Percentiles rank a stretch among this genome's conserved stretches.
Evolutionary conservation across 1,284 basidiomycete species (phyloP).

Genomic region (Phellinidium pouzarii): DNA sequence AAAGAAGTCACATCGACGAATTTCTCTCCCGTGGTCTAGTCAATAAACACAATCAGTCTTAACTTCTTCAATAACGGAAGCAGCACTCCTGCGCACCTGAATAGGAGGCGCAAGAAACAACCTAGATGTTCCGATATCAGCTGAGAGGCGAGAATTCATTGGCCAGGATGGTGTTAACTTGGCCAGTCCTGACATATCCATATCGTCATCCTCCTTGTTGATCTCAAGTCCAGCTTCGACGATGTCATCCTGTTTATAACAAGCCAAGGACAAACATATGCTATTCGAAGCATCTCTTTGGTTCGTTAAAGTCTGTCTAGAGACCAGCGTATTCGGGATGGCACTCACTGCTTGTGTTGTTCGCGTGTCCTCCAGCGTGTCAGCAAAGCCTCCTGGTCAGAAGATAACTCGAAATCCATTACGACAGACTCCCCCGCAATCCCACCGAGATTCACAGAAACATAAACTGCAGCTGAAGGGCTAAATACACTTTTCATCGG

Average conservation of each 20-base stretch:
- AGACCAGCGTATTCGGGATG: background rate
- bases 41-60: no score
- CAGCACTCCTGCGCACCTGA: constrained; percentile 1
- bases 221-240: background rate
- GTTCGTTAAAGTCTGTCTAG: background rate
- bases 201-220: background rate
- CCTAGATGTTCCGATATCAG: constrained; percentile 4
- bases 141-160: constrained; percentile 6
- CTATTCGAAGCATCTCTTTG: constrained; percentile 1
- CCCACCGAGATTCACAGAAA: background rate
- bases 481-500: background rate
- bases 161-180: constrained; percentile 10
- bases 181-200: background rate
- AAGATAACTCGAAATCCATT: constrained; percentile 1
- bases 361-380: constrained; percentile 7
- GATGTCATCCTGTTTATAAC: constrained; percentile 6
- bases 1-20: constrained; percentile 15
- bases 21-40: constrained; percentile 12
- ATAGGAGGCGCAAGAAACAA: constrained; percentile 14
- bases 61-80: background rate
- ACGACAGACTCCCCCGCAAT: background rate
- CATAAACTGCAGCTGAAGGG: background rate
- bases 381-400: background rate
- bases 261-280: constrained; percentile 15
- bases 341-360: constrained; percentile 6